Evolutionary conservation across 306 rosid species (phyloP).

Genomic region (Corylus americana): DNA sequence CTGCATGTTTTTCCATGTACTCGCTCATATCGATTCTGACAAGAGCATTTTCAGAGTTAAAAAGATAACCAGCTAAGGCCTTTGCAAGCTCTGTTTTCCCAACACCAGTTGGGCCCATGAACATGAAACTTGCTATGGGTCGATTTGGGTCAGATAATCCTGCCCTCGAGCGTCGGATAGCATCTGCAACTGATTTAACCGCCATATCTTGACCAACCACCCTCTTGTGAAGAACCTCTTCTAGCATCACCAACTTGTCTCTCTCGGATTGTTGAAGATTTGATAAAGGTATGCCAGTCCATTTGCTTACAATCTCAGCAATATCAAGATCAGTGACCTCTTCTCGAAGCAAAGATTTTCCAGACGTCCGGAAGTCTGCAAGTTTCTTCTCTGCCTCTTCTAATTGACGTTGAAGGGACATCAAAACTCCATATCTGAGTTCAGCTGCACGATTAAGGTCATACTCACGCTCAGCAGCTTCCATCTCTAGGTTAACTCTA

Average conservation of each 20-base stretch:
- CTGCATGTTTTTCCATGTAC: slow-evolving; percentile 97
- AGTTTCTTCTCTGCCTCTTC: slow-evolving; percentile 84
- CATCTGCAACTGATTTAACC: slow-evolving; percentile 89
- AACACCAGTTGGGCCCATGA: slow-evolving; percentile 98
- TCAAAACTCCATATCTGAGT: slow-evolving; percentile 85
- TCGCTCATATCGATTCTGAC: slow-evolving; percentile 98
- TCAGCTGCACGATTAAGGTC: slow-evolving; percentile 95
- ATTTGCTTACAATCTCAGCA: slow-evolving; percentile 86
- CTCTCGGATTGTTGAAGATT: slow-evolving; percentile 93
- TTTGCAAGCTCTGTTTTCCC: slow-evolving; percentile 98
- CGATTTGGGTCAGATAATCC: slow-evolving; percentile 91
- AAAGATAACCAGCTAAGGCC: slow-evolving; percentile 84
- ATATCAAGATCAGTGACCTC: slow-evolving; percentile 94
- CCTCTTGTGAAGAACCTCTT: slow-evolving; percentile 76
- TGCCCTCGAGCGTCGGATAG: slow-evolving; percentile 94
- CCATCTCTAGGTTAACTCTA: slow-evolving; percentile 96
- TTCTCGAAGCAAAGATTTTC: slow-evolving; percentile 74
- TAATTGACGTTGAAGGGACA: slow-evolving; percentile 74
- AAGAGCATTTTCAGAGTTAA: slow-evolving; percentile 94
- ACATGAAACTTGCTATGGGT: slow-evolving; percentile 98
- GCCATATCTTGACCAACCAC: slow-evolving; percentile 80
- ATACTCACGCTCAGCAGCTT: slow-evolving; percentile 93
- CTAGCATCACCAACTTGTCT: slow-evolving; percentile 73
- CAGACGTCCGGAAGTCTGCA: slow-evolving; percentile 63
- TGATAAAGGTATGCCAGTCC: slow-evolving; percentile 89